These are phyloP conservation scores for Syncephalastrum monosporum DNA, from an alignment of 371 early-diverging fungal genomes.

Conservation along the genomic window DNA sequence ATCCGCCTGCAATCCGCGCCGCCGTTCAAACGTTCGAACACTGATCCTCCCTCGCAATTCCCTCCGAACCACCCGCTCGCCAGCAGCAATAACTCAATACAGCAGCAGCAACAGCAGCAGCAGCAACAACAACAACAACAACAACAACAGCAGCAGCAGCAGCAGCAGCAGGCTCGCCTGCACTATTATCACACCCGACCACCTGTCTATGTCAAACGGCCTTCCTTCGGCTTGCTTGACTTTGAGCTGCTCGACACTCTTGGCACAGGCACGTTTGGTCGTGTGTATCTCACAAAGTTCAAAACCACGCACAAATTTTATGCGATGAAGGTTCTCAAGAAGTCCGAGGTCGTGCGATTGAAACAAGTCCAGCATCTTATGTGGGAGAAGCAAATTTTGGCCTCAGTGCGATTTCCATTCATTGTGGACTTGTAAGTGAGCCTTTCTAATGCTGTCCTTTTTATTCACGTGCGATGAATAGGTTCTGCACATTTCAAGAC, in stretches of 20 bases:
- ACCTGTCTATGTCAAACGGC: conserved; percentile 40
- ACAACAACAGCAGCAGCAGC: no score
- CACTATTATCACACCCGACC: conserved; percentile 42
- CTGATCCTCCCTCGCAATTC: conserved; percentile 6
- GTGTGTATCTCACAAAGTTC: conserved; percentile 81
- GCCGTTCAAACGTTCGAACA: conserved; percentile 13
- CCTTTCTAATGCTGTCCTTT: background rate
- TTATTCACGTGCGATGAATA: conserved; percentile 6
- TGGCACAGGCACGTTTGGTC: conserved; percentile 16
- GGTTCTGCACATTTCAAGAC: conserved; percentile 78
- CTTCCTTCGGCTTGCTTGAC: conserved; percentile 41
- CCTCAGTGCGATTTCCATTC: conserved; percentile 87
- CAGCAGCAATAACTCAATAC: background rate
- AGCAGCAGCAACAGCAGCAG: conserved; percentile 6
- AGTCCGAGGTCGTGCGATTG: conserved; percentile 86
- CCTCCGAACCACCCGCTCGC: conserved; percentile 22
- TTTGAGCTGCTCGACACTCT: conserved; percentile 47
- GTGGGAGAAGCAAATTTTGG: conserved; percentile 93
- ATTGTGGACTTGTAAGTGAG: conserved; percentile 83
- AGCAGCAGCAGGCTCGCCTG: conserved; percentile 33
- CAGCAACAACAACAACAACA: conserved; percentile 12
- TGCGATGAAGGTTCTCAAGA: conserved; percentile 95
- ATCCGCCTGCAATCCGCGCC: conserved; percentile 13
- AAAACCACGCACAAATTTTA: conserved; percentile 68
- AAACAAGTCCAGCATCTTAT: conserved; percentile 97